phyloP scores from a whole-genome alignment of 2,329 filamentous ascomycete species.

The Sporothrix sp. region DNA sequence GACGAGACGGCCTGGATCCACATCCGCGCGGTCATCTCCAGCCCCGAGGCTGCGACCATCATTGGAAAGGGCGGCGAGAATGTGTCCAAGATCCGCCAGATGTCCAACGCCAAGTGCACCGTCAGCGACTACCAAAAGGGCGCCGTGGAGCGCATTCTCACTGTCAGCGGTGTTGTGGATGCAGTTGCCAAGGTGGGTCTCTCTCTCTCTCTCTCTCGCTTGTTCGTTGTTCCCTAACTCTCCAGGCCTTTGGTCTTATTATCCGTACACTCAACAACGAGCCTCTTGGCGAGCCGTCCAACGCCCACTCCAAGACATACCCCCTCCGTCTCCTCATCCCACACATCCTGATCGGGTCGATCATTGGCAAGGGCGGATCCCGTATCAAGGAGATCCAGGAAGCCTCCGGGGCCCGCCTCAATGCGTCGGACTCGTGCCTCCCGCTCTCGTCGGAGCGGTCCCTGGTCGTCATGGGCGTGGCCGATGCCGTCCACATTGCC shows the following conservation, averaged over 20 bases:
- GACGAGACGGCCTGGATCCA: conserved; percentile 97
- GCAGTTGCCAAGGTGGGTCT: conserved; percentile 79
- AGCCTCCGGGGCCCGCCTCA: conserved; percentile 88
- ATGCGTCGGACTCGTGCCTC: conserved; percentile 90
- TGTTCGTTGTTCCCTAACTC: not conserved
- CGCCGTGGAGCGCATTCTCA: conserved; percentile 93
- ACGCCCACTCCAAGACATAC: conserved; percentile 91
- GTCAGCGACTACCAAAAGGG: conserved; percentile 97
- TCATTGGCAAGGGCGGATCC: conserved; percentile 94
- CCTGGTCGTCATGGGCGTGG: conserved; percentile 94
- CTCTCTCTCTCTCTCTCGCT: too few relatives aligned
- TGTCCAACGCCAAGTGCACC: conserved; percentile 96
- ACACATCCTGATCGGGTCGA: conserved; percentile 94
- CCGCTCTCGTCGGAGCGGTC: conserved; percentile 94
- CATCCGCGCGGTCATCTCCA: conserved; percentile 92
- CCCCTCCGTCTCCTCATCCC: conserved; percentile 90
- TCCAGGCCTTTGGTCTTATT: conserved; percentile 78
- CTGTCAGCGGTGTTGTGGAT: conserved; percentile 92
- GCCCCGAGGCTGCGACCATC: conserved; percentile 91
- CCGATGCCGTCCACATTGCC: conserved; percentile 96
- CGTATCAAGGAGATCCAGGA: conserved; percentile 98
- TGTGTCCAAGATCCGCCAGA: conserved; percentile 87
- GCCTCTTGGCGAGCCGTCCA: conserved; percentile 77
- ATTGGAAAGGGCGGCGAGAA: conserved; percentile 99
- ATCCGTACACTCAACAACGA: conserved; percentile 98